These are phyloP conservation scores for Lactarius trivialis DNA, from an alignment of 768 basidiomycete genomes.

Conservation along the genomic window DNA sequence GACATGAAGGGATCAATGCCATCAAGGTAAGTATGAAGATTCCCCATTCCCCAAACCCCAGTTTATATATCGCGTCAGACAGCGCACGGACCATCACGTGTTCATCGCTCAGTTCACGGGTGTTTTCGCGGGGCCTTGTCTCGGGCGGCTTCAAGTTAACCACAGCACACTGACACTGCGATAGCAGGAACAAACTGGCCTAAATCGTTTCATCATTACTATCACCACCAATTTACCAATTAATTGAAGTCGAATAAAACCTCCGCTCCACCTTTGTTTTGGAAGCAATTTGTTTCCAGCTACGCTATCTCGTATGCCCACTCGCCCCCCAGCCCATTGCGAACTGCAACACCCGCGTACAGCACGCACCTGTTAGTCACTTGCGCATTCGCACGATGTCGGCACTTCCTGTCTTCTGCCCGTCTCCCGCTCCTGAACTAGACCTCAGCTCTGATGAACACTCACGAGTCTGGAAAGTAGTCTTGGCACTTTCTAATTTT, in stretches of 20 bases:
- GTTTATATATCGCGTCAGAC: background rate
- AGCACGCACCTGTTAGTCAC: background rate
- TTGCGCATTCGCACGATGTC: background rate
- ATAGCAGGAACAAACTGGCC: background rate
- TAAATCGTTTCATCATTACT: too few species aligned
- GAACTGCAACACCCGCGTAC: background rate
- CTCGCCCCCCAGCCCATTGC: too few species aligned
- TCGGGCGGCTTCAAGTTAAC: background rate
- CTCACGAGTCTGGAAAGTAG: background rate
- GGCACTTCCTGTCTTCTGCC: slow-evolving; percentile 1
- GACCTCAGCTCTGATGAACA: background rate
- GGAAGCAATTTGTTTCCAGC: too few species aligned
- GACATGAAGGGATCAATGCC: slow-evolving; percentile 27
- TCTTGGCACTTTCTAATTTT: background rate
- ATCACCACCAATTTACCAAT: background rate
- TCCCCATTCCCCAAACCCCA: background rate
- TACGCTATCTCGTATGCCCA: background rate
- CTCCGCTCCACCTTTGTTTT: background rate
- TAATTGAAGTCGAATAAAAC: too few species aligned
- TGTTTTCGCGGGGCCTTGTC: background rate
- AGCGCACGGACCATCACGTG: background rate
- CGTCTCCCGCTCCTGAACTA: background rate
- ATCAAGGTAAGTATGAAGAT: slow-evolving; percentile 28
- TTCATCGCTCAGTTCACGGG: background rate
- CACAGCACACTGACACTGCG: background rate